Conservation (phyloP, 1,284 basidiomycete species). For the Heterobasidion parviporum region DNA sequence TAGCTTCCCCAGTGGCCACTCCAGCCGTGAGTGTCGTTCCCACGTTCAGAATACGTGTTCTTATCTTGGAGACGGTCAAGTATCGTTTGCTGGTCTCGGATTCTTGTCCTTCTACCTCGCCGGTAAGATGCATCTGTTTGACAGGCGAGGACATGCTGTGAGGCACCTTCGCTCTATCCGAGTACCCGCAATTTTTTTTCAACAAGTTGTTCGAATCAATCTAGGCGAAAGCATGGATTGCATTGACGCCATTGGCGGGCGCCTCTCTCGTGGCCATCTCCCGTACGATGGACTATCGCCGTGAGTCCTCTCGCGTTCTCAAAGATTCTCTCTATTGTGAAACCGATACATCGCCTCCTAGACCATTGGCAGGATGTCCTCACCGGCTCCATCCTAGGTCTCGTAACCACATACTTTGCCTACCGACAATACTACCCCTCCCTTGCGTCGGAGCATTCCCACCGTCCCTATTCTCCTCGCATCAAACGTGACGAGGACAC, state of each 20-base stretch:
- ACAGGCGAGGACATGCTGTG: slow-evolving; percentile 72
- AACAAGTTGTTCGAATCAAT: neutral
- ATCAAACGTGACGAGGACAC: neutral
- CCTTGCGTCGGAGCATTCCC: slow-evolving; percentile 24
- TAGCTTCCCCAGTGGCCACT: slow-evolving; percentile 92
- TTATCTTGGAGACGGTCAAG: slow-evolving; percentile 26
- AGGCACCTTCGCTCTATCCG: slow-evolving; percentile 15
- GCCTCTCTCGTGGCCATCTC: slow-evolving; percentile 86
- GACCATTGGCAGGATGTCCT: slow-evolving; percentile 50
- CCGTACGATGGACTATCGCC: slow-evolving; percentile 60
- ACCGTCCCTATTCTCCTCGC: slow-evolving; percentile 39
- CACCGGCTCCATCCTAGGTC: slow-evolving; percentile 42
- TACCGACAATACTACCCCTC: slow-evolving; percentile 38
- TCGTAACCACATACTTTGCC: slow-evolving; percentile 37
- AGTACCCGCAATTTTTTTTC: neutral
- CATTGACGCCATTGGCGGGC: slow-evolving; percentile 68
- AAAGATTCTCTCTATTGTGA: neutral
- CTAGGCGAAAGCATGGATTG: slow-evolving; percentile 81
- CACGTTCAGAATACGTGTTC: neutral
- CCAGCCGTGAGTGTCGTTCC: slow-evolving; percentile 45
- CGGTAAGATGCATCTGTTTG: slow-evolving; percentile 90
- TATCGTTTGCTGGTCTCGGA: slow-evolving; percentile 88
- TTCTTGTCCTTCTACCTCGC: slow-evolving; percentile 86
- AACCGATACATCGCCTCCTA: neutral
- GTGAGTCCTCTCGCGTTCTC: neutral